Evolutionary conservation across 106 monocot species (phyloP).

Genomic region (Hemerocallis citrina): DNA sequence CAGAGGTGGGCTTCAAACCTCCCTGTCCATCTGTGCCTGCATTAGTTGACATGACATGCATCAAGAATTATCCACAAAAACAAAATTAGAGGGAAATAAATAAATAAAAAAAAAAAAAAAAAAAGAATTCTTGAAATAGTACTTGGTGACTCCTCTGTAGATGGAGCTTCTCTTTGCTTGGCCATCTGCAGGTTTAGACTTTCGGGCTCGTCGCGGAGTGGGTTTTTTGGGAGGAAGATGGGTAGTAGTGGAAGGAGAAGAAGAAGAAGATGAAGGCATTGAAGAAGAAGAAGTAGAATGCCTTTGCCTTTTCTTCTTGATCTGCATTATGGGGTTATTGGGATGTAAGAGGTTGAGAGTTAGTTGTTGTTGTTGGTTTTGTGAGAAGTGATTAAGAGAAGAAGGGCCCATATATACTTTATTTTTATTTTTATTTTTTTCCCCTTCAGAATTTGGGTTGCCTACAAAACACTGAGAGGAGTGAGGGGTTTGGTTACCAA

Average conservation of each 20-base stretch:
- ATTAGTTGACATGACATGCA: not conserved
- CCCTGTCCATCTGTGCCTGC: conserved; percentile 26
- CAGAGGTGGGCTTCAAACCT: conserved; percentile 31
- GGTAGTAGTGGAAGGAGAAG: not conserved
- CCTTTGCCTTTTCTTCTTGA: not conserved
- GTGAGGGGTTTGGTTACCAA: not conserved
- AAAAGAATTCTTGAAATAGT: not conserved
- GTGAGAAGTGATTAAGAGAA: not conserved
- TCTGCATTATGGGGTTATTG: not conserved
- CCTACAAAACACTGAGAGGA: not conserved
- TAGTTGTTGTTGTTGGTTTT: not conserved
- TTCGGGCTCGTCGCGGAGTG: not conserved
- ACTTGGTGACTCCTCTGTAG: conserved; percentile 12
- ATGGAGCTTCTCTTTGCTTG: conserved; percentile 5
- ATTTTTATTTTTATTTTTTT: not conserved
- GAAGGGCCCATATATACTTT: too few species aligned
- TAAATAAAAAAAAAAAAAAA: not conserved
- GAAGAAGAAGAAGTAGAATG: not conserved
- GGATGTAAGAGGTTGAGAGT: not conserved
- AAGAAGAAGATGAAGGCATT: not conserved
- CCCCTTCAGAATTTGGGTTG: not conserved
- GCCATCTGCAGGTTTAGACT: not conserved
- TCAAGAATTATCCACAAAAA: not conserved
- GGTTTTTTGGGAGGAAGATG: not conserved
- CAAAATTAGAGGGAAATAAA: not conserved